Base-by-base conservation (phyloP, 352 stramenopile genomes). In the Phytopythium aichiense region DNA sequence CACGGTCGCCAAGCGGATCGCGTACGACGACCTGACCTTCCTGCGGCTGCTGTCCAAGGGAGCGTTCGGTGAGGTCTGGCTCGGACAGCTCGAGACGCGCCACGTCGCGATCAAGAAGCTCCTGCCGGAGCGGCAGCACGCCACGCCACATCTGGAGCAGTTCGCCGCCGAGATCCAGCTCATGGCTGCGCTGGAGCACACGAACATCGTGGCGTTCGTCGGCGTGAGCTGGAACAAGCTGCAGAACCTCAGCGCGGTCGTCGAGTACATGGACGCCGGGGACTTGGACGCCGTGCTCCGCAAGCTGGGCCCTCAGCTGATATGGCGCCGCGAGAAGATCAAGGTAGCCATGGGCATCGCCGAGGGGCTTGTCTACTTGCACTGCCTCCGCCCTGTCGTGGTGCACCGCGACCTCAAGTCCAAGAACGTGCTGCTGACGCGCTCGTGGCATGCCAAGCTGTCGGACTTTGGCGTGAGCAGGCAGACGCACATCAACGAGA, bases 371-470 rank as follows among this genome's bases (percentile, higher is more conserved):
- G 80, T 91, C 30, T 97, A 97, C 59, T 64, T 97, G 50, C 89
- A 97, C 65, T 80, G 75, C 40, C 60, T 86, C 58, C 75, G 77
- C 2, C 83, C 87, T 2, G 73, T 83, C 18, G 68, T 97, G 37
- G 74, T 97, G 4, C 89, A 97, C 60, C 82, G 87, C 35, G 87
- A 97, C 33, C 72, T 97, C 64, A 96, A 97, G 69, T 89, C 79
- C 43, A 89, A 91, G 64, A 96, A 96, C 46, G 78, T 95, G 45
- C 73, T 95, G 43, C 70, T 96, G 3, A 80, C 90, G 60, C 73
- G 75, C 35, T 71, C 77, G 13, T 73, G 76, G 38, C 74, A 86
- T 23, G 86, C 79, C 31, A 96, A 97, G 64, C 69, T 97, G 28
- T 89, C 79, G n/a, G 89, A 96, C 67, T 96, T 96, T 67, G 89